Evolutionary conservation across 1,284 basidiomycete genomes (phyloP).

Genomic region (Trichosporon faecale): DNA sequence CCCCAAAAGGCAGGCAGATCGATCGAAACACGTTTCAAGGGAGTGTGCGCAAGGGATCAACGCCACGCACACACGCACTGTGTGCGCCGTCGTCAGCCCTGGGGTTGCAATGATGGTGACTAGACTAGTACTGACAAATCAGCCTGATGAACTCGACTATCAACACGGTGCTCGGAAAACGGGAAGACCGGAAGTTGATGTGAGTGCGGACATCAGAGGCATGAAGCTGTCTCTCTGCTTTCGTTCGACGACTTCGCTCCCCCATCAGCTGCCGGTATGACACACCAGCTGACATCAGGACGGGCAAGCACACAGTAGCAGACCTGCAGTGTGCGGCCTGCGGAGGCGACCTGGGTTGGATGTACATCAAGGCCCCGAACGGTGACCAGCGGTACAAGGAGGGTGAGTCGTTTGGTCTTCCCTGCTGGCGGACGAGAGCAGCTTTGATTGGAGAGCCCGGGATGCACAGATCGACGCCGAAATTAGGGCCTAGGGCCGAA

Average conservation of each 20-base stretch:
- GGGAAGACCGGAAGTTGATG: slow-evolving; percentile 48
- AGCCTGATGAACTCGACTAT: slow-evolving; percentile 52
- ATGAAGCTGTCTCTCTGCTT: not conserved
- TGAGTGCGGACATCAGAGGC: slow-evolving; percentile 24
- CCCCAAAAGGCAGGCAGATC: not conserved
- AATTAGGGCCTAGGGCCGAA: not conserved
- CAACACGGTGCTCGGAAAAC: slow-evolving; percentile 48
- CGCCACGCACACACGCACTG: not conserved
- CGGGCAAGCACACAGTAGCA: slow-evolving; percentile 50
- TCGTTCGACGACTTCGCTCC: too few species aligned
- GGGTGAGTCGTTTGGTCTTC: slow-evolving; percentile 29
- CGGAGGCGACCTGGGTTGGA: slow-evolving; percentile 46
- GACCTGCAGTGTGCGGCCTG: slow-evolving; percentile 48
- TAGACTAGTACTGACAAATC: not conserved
- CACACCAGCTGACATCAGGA: slow-evolving; percentile 29
- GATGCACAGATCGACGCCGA: not conserved
- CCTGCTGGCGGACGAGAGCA: not conserved
- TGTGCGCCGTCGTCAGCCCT: not conserved
- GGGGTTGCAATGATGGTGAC: not conserved
- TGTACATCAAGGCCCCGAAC: slow-evolving; percentile 49
- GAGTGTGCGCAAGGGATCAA: not conserved
- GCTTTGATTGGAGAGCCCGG: not conserved
- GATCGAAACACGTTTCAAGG: not conserved
- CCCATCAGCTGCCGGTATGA: too few species aligned
- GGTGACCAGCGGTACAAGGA: slow-evolving; percentile 52